These are phyloP conservation scores for Quercus aquifolioides DNA, from an alignment of 306 rosid species.

Conservation along the genomic window DNA sequence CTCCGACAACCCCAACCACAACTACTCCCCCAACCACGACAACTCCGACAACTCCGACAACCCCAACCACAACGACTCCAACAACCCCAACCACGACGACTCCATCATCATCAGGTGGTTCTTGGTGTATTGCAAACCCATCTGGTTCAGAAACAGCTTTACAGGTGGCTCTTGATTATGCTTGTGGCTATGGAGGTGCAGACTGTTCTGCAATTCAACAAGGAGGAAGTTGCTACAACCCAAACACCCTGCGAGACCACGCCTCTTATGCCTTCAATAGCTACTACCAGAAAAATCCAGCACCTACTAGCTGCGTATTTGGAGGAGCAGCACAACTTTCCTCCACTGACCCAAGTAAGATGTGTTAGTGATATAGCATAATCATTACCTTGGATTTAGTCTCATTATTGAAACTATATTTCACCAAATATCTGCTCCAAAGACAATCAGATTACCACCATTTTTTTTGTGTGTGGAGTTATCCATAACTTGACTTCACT, in stretches of 20 bases:
- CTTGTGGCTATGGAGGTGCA: conserved; percentile 87
- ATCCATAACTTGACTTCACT: neutral
- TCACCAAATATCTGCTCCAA: no score
- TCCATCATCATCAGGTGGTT: conserved; percentile 46
- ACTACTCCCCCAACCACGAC: conserved; percentile 28
- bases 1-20: conserved; percentile 15
- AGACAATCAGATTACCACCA: neutral
- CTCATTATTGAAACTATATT: neutral
- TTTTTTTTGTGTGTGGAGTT: neutral
- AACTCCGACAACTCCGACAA: conserved; percentile 22
- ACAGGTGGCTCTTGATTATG: conserved; percentile 91
- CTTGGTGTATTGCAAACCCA: conserved; percentile 81
- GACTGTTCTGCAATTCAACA: conserved; percentile 71
- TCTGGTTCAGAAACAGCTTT: conserved; percentile 65
- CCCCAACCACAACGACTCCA: conserved; percentile 24
- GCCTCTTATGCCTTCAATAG: conserved; percentile 91
- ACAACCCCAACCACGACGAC: conserved; percentile 35
- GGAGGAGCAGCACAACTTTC: conserved; percentile 72
- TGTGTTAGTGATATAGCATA: conserved; percentile 5
- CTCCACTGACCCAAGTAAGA: conserved; percentile 88
- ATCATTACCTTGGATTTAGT: neutral
- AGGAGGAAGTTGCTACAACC: conserved; percentile 73
- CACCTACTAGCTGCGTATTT: conserved; percentile 74
- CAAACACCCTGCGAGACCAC: conserved; percentile 64
- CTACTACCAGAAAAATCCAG: conserved; percentile 83